Evolutionary conservation across 768 basidiomycete species (phyloP).

Genomic region (Phaeotremella skinneri): DNA sequence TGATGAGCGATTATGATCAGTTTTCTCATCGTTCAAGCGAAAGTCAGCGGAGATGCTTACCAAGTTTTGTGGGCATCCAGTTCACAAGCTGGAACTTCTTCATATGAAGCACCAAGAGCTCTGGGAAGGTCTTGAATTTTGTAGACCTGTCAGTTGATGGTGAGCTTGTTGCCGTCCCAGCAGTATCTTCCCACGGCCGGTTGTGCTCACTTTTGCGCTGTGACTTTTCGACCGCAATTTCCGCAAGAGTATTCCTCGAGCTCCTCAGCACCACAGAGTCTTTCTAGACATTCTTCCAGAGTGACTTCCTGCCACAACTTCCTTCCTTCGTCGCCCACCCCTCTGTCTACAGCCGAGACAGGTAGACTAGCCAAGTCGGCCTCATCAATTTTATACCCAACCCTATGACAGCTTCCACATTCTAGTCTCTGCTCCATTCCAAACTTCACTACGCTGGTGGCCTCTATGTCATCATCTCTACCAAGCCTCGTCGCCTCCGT

Average conservation of each 20-base stretch:
- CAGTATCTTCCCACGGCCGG: not conserved
- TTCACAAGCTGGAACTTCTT: slow-evolving; percentile 93
- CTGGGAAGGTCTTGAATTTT: slow-evolving; percentile 80
- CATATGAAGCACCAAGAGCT: slow-evolving; percentile 81
- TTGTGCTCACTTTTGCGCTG: slow-evolving; percentile 66
- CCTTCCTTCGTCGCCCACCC: slow-evolving; percentile 63
- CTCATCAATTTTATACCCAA: slow-evolving; percentile 75
- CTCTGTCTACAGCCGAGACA: slow-evolving; percentile 64
- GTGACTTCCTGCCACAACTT: slow-evolving; percentile 63
- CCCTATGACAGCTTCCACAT: slow-evolving; percentile 72
- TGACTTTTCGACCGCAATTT: slow-evolving; percentile 64
- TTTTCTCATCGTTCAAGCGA: not conserved
- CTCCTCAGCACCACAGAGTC: slow-evolving; percentile 36
- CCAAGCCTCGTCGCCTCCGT: slow-evolving; percentile 51
- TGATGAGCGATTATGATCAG: slow-evolving; percentile 11
- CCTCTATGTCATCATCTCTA: slow-evolving; percentile 55
- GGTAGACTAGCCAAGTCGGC: slow-evolving; percentile 76
- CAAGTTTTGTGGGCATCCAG: slow-evolving; percentile 94
- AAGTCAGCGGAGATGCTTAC: slow-evolving; percentile 55
- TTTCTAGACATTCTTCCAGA: slow-evolving; percentile 61
- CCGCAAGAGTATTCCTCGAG: slow-evolving; percentile 72
- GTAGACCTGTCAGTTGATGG: slow-evolving; percentile 59
- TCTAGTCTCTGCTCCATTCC: slow-evolving; percentile 83
- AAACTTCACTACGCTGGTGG: slow-evolving; percentile 74
- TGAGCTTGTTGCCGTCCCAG: not conserved